Evolutionary conservation across 768 basidiomycete genomes (phyloP).

Genomic region (Phylloporus rhodoxanthus): DNA sequence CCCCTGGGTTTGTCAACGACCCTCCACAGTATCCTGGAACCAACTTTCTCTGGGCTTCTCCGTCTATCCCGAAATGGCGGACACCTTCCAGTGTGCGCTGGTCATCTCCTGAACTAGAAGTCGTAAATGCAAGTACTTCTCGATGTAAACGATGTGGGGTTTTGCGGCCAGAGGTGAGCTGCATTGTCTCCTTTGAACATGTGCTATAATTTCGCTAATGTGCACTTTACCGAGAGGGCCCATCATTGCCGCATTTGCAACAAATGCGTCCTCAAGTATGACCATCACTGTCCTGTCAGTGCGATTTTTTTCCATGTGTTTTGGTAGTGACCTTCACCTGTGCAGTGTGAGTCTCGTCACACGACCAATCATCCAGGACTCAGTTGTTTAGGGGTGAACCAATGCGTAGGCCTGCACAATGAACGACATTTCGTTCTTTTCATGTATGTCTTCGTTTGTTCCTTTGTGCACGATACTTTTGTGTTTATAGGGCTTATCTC

Average conservation of each 20-base stretch:
- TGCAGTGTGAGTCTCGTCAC: conserved; percentile 35
- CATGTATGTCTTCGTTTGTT: conserved; percentile 50
- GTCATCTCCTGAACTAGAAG: conserved; percentile 39
- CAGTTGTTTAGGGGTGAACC: conserved; percentile 73
- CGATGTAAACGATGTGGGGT: conserved; percentile 66
- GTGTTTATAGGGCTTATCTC: conserved; percentile 62
- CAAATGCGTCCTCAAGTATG: conserved; percentile 82
- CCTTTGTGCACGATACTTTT: not conserved
- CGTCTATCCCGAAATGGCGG: conserved; percentile 9
- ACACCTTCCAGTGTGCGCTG: conserved; percentile 42
- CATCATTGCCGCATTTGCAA: conserved; percentile 94
- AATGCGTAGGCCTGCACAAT: conserved; percentile 94
- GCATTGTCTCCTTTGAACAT: not conserved
- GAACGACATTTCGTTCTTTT: conserved; percentile 95
- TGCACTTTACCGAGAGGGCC: conserved; percentile 53
- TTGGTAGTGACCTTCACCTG: not conserved
- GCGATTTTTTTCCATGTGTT: conserved; percentile 1
- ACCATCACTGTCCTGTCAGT: conserved; percentile 88
- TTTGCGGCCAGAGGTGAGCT: conserved; percentile 71
- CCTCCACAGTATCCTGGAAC: conserved; percentile 37
- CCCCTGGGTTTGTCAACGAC: conserved; percentile 76
- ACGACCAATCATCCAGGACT: not conserved
- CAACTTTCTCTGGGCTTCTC: conserved; percentile 55
- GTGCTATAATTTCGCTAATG: conserved; percentile 10
- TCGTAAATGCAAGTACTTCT: conserved; percentile 51